phyloP scores from a whole-genome alignment of 176 grass and related monocot species.

The Rhynchospora breviuscula region DNA sequence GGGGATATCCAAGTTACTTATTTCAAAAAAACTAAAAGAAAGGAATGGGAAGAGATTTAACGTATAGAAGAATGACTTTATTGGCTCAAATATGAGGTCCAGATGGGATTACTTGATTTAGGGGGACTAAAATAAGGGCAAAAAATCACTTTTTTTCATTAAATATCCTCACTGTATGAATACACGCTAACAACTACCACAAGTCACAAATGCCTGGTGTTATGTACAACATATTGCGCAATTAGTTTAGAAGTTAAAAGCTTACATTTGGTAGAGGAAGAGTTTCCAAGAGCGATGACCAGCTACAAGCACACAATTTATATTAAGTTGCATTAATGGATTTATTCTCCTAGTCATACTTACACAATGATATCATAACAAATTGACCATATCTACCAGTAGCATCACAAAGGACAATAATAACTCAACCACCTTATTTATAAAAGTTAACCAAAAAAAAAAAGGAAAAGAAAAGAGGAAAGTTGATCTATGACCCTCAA shows the following conservation, averaged over 20 bases:
- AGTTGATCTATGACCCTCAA: background rate
- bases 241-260: conserved; percentile 14
- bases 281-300: conserved; percentile 93
- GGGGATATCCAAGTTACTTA: no score
- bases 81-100: background rate
- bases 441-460: background rate
- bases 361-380: background rate
- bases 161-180: background rate
- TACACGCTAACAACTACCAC: background rate
- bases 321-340: conserved; percentile 25
- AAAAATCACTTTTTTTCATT: background rate
- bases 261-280: conserved; percentile 98
- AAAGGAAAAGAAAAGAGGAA: background rate
- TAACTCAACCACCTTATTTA: background rate
- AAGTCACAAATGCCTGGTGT: background rate
- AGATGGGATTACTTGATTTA: background rate
- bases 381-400: background rate
- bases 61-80: background rate
- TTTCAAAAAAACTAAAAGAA: background rate
- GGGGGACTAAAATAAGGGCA: background rate
- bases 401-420: background rate
- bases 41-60: background rate
- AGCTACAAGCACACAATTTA: conserved; percentile 58
- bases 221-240: conserved; percentile 8
- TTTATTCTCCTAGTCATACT: background rate